Evolutionary conservation across 2,329 filamentous ascomycete genomes (phyloP).

Genomic region (Aspergillus sp.): DNA sequence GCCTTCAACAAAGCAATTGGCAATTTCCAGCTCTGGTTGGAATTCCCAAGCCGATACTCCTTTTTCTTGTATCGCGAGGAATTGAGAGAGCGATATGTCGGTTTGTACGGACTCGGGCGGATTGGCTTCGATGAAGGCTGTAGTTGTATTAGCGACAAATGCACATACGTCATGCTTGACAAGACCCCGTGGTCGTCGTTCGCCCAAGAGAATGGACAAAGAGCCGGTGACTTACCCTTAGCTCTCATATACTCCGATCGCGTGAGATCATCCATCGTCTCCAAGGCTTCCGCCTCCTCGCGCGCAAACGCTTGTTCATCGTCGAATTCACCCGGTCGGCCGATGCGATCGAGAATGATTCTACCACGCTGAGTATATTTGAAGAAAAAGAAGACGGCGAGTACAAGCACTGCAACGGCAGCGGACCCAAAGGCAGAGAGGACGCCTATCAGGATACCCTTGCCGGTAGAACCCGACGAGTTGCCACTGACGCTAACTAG

Average conservation of each 20-base stretch:
- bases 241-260: constrained; percentile 88
- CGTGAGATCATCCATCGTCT: constrained; percentile 92
- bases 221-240: constrained; percentile 69
- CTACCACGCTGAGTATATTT: constrained; percentile 83
- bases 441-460: constrained; percentile 90
- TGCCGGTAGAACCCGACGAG: constrained; percentile 59
- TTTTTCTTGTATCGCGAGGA: constrained; percentile 97
- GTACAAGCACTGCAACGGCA: constrained; percentile 75
- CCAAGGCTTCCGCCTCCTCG: constrained; percentile 92
- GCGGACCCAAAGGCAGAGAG: constrained; percentile 93
- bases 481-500: constrained; percentile 40
- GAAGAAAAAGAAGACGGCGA: constrained; percentile 88
- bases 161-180: neutral
- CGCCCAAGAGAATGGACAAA: neutral
- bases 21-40: constrained; percentile 97
- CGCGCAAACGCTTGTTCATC: constrained; percentile 93
- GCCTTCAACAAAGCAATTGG: constrained; percentile 96
- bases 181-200: neutral
- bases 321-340: constrained; percentile 92
- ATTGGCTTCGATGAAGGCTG: constrained; percentile 91
- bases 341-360: constrained; percentile 91
- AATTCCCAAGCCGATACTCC: constrained; percentile 99
- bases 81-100: constrained; percentile 96
- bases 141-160: constrained; percentile 3
- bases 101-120: constrained; percentile 93